Evolutionary conservation across 192 early-diverging fungal species (phyloP), one percentile per base, ranked within the genome.

Genomic region (Umbelopsis sp.): DNA sequence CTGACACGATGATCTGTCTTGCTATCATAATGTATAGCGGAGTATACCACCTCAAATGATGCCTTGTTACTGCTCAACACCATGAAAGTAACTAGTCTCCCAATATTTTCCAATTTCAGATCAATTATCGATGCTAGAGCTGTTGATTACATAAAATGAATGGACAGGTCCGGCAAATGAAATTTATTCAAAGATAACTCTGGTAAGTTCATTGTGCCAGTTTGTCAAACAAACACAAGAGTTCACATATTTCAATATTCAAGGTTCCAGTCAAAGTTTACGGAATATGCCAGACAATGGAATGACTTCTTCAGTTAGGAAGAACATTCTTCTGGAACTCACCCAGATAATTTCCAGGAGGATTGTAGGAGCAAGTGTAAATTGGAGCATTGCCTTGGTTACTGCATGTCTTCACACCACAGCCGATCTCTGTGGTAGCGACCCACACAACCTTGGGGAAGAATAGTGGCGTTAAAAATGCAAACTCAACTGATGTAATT

Each of bases 331-430:
- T 29, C 26, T 29, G 3, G 56, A 62, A 62, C 34, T 62, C 56
- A 34, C 56, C 56, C 31, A 34, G 4, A 34, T 62, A 62, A 71
- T 83, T 86, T 52, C 84, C 84, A 25, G 82, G 73, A 11, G 72
- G 3, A 34, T 77, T 49, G 68, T 84, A 86, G 29, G 73, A 47
- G 70, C 84, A 86, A 24, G 76, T 77, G 77, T 81, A 82, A 36
- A 83, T 71, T 5, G 45, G 75, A 59, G 38, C 56, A 62, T 79
- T 72, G 45, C 76, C 70, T 26, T 53, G 56, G 45, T 68, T 71
- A 20, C 74, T 32, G 59, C 82, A 81, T 1, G 2, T 51, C 2
- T 29, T 66, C 17, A 74, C 44, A 66, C 74, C 80, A 32, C 82
- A 81, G 8, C 82, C 82, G 12, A 84, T 31, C 29, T 72, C 16